Base-by-base conservation (phyloP, 352 stramenopile species). In the Phytophthora macrochlamydospora region DNA sequence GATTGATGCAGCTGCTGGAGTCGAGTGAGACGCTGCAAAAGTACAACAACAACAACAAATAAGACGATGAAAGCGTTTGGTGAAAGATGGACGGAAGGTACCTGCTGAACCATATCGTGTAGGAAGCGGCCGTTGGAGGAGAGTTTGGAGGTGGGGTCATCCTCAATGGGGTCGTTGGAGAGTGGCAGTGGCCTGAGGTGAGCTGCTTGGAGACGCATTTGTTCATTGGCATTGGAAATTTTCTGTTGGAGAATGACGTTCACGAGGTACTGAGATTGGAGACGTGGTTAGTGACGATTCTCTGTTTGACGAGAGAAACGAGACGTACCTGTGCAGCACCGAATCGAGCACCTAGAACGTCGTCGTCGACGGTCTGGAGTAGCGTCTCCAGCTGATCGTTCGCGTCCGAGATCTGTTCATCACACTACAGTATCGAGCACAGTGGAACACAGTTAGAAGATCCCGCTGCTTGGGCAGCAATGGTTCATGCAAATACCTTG, bases 231-330 rank as follows among this genome's bases (percentile, higher is more conserved):
- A 51, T 88, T 83, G 44, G 62, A 38, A 30, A 89, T 38, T 64
- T 90, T 90, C 49, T 93, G 83, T 38, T 90, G 73, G 3, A 91
- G 65, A 57, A 87, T 79, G 6, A 64, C 63, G 51, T 86, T 67
- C 7, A 93, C 71, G 1, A 93, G 67, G 48, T 81, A 82, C 79
- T 87, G 49, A 14, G 13, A 30, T 9, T 29, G 35, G 3, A 44
- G 1, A 43, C 18, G 18, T 24, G 18, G 53, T 53, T 8, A 45
- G 33, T 42, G 13, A 28, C n/a, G 7, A 49, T 13, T 29, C 28
- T 40, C 9, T 44, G 8, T 28, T 9, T 14, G 13, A 1, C 1
- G 18, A 32, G 6, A 14, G 33, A 33, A 35, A 35, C 5, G 28
- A 42, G n/a, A 7, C n/a, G 28, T 18, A 85, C 76, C 49, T 83